A percentile compares a stretch with the other conserved stretches of the same genome.
These are phyloP conservation scores for Clausena lansium DNA, from an alignment of 345 rosid species.

Conservation along the genomic window DNA sequence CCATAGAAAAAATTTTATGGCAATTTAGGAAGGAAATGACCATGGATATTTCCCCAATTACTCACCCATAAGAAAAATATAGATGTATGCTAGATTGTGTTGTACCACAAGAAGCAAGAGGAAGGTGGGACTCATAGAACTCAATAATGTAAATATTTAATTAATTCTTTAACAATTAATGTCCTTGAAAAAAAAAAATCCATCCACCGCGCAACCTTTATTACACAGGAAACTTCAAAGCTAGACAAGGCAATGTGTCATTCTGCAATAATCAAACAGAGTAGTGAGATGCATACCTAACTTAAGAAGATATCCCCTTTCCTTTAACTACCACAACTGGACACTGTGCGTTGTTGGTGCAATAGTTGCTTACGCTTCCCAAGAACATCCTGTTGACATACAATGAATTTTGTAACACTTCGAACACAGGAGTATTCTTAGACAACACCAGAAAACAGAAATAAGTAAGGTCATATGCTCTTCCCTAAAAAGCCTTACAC, in stretches of 20 bases:
- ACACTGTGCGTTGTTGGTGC: conserved; percentile 74
- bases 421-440: not conserved
- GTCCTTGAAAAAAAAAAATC: not conserved
- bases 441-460: not conserved
- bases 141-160: conserved; percentile 2
- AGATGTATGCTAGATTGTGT: not conserved
- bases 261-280: conserved; percentile 2
- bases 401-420: conserved; percentile 2
- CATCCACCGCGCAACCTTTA: not conserved
- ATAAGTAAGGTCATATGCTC: not conserved
- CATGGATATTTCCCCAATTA: not conserved
- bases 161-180: not conserved
- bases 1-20: not conserved
- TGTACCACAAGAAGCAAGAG: not conserved
- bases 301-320: conserved; percentile 40
- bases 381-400: conserved; percentile 68
- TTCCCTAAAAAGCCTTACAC: not conserved
- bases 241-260: not conserved
- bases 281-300: conserved; percentile 23
- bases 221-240: not conserved
- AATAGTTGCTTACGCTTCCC: conserved; percentile 96
- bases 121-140: not conserved
- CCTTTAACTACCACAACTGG: conserved; percentile 74
- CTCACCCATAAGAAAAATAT: not conserved
- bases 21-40: not conserved